These are phyloP conservation scores for Microsporum ferrugineum DNA, from an alignment of 2,329 filamentous ascomycete genomes.

Conservation along the genomic window DNA sequence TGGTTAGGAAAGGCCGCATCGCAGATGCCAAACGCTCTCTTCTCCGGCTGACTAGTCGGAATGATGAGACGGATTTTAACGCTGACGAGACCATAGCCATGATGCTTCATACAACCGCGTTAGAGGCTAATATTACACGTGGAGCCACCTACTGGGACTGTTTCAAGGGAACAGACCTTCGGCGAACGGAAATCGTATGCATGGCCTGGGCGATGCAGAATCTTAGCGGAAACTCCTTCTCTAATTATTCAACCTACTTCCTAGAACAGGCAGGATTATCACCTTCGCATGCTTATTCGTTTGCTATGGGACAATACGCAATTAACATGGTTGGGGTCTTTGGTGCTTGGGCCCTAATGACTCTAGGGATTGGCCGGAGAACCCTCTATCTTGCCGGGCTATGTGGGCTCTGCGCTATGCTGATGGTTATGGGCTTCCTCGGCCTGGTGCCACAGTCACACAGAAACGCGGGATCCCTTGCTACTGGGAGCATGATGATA, in stretches of 20 bases:
- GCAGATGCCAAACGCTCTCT: conserved; percentile 38
- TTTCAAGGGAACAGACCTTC: conserved; percentile 66
- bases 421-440: conserved; percentile 74
- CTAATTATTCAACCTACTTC: conserved; percentile 54
- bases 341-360: conserved; percentile 72
- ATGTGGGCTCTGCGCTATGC: conserved; percentile 60
- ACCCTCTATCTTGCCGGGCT: conserved; percentile 66
- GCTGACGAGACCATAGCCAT: conserved; percentile 77
- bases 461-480: conserved; percentile 52
- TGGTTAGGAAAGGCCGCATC: conserved; percentile 36
- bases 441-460: conserved; percentile 57
- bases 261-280: conserved; percentile 44
- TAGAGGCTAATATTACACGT: conserved; percentile 41
- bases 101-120: conserved; percentile 80
- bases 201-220: conserved; percentile 57
- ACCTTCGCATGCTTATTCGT: conserved; percentile 41
- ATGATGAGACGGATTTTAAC: conserved; percentile 57
- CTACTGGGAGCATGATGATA: conserved; percentile 77
- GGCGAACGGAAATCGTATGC: conserved; percentile 63
- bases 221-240: conserved; percentile 52
- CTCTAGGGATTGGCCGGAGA: conserved; percentile 60
- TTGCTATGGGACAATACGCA: conserved; percentile 49
- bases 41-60: conserved; percentile 35
- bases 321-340: conserved; percentile 70
- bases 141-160: conserved; percentile 71